These are phyloP conservation scores for Olyra latifolia DNA, from an alignment of 176 grass and related monocot species.

Conservation along the genomic window DNA sequence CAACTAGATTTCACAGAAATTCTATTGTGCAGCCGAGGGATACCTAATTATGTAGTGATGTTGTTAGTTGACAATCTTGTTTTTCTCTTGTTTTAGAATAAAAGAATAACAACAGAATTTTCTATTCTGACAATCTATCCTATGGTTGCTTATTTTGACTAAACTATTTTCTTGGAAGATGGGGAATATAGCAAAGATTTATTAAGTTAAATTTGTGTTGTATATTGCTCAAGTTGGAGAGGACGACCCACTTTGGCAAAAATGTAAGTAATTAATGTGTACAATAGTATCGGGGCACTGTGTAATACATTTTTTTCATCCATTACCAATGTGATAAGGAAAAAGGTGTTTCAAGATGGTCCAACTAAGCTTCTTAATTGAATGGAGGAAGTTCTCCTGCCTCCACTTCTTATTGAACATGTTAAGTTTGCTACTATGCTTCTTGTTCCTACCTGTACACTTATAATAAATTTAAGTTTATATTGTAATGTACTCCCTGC, in stretches of 20 bases:
- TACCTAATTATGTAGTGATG: background rate
- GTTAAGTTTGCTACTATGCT: constrained; percentile 37
- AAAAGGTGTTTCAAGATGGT: background rate
- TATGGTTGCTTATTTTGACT: background rate
- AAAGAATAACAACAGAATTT: background rate
- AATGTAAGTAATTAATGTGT: constrained; percentile 54
- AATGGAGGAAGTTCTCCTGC: too few species aligned
- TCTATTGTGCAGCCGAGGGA: background rate
- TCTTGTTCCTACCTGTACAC: constrained; percentile 11
- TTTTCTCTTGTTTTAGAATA: background rate
- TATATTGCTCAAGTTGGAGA: constrained; percentile 58
- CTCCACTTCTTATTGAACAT: background rate
- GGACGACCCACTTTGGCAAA: constrained; percentile 50
- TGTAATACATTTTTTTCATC: background rate
- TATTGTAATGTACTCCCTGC: background rate
- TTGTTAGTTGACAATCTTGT: background rate
- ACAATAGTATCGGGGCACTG: background rate
- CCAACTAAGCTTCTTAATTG: background rate
- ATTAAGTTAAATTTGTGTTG: constrained; percentile 71
- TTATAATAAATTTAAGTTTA: background rate
- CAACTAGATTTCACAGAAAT: background rate
- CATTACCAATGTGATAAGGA: background rate
- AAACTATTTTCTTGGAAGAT: constrained; percentile 60
- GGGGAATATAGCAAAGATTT: constrained; percentile 47
- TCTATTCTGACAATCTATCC: background rate